A percentile compares a stretch with the other conserved stretches of the same genome.
phyloP scores from a whole-genome alignment of 2,329 filamentous ascomycete species.

The Thelonectria olida region DNA sequence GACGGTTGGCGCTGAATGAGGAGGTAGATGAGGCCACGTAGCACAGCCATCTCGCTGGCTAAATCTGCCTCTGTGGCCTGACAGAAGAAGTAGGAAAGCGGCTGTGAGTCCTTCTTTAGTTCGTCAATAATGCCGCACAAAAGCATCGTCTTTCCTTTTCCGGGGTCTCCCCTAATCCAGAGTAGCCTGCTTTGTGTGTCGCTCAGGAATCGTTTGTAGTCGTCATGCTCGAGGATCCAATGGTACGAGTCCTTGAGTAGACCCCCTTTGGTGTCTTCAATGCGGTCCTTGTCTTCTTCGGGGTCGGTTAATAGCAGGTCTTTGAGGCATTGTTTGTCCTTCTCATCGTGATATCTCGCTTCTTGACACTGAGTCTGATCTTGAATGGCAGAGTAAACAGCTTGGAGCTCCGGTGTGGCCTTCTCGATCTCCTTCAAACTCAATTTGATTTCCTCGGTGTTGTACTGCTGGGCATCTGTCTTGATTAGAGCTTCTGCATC shows the following conservation, averaged over 20 bases:
- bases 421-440: background rate
- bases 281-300: background rate
- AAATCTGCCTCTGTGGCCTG: background rate
- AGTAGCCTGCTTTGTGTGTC: background rate
- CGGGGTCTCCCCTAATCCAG: background rate
- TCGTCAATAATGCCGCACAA: background rate
- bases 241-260: background rate
- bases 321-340: background rate
- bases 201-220: background rate
- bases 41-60: background rate
- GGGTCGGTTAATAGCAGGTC: background rate
- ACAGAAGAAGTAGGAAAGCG: constrained; percentile 9
- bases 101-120: background rate
- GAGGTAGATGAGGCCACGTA: background rate
- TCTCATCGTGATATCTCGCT: background rate
- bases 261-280: background rate
- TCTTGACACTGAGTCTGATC: background rate
- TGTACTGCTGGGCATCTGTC: background rate
- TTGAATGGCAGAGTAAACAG: background rate
- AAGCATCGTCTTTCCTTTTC: background rate
- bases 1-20: background rate
- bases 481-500: background rate
- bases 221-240: background rate
- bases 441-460: background rate
- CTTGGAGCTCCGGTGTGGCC: background rate